Percentiles rank a stretch among this genome's conserved stretches.
Conservation (phyloP, 768 basidiomycete genomes). For the Hemileccinum rubropunctum region DNA sequence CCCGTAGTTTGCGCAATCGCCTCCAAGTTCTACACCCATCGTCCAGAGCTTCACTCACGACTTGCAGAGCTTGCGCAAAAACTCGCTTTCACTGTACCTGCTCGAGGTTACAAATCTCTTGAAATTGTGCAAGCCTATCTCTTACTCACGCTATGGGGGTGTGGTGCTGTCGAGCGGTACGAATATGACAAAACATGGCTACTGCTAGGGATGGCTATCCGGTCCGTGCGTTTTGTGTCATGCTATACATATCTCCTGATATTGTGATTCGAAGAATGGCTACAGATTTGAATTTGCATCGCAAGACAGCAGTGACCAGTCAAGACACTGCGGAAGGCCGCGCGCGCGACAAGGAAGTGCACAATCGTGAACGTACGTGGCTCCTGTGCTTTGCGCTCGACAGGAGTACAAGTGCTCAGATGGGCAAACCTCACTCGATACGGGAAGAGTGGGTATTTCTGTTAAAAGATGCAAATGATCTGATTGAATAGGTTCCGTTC, state of each 20-base stretch:
- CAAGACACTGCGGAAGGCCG: constrained; percentile 77
- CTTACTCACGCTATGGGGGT: constrained; percentile 84
- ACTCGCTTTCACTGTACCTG: constrained; percentile 84
- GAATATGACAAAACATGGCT: constrained; percentile 97
- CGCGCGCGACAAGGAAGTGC: constrained; percentile 78
- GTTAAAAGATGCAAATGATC: neutral
- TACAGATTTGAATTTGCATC: constrained; percentile 92
- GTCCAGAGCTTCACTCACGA: constrained; percentile 77
- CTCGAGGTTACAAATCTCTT: constrained; percentile 86
- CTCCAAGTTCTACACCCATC: constrained; percentile 80
- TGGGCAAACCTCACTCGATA: constrained; percentile 94
- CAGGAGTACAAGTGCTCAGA: constrained; percentile 88
- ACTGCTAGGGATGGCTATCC: constrained; percentile 80
- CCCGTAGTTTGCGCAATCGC: constrained; percentile 88
- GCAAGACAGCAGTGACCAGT: constrained; percentile 63
- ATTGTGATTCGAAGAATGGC: constrained; percentile 64
- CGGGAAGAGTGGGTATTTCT: constrained; percentile 78
- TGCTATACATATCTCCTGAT: constrained; percentile 8
- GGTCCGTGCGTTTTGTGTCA: constrained; percentile 41
- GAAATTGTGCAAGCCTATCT: constrained; percentile 96
- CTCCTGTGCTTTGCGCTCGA: constrained; percentile 83
- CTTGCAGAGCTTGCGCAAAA: constrained; percentile 82
- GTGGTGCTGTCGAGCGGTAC: constrained; percentile 93
- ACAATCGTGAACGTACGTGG: constrained; percentile 96
- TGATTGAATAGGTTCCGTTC: neutral